A percentile compares a stretch with the other conserved stretches of the same genome.
These are phyloP conservation scores for Catenaria anguillulae DNA, from an alignment of 371 early-diverging fungal genomes.

Conservation along the genomic window DNA sequence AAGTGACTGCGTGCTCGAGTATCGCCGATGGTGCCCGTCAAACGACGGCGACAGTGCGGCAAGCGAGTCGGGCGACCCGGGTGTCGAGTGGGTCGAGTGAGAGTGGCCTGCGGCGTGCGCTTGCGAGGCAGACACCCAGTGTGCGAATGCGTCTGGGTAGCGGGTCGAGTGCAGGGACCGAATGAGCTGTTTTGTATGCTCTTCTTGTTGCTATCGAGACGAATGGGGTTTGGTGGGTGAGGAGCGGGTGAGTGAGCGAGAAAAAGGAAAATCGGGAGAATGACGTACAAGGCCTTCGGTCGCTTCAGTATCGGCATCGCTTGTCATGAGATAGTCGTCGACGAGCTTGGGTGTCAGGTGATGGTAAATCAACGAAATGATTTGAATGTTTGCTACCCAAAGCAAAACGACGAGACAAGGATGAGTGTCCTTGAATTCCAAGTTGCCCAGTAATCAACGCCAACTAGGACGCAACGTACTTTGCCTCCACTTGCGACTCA, in stretches of 20 bases:
- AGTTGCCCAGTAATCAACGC: background rate
- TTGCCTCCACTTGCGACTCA: background rate
- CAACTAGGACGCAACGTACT: background rate
- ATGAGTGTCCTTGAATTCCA: background rate
- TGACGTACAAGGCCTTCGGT: background rate
- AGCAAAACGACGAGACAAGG: background rate
- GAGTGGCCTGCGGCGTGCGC: too few species aligned
- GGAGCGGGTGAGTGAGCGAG: background rate
- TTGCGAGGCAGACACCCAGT: too few species aligned
- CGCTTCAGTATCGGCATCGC: background rate
- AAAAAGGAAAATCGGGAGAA: background rate
- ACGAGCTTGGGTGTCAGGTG: conserved; percentile 3
- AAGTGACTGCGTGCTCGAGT: background rate
- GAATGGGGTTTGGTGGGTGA: too few species aligned
- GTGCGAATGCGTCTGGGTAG: background rate
- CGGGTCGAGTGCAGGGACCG: background rate
- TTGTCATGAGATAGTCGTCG: background rate
- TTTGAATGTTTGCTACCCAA: background rate
- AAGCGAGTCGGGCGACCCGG: too few species aligned
- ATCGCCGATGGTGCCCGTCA: background rate
- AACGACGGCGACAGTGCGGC: too few species aligned
- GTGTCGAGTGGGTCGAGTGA: too few species aligned
- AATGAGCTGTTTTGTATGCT: background rate
- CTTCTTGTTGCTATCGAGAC: background rate
- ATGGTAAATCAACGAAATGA: conserved; percentile 2